Conservation (phyloP, 1,139 yeast species). For the Suhomyces yuchorum region DNA sequence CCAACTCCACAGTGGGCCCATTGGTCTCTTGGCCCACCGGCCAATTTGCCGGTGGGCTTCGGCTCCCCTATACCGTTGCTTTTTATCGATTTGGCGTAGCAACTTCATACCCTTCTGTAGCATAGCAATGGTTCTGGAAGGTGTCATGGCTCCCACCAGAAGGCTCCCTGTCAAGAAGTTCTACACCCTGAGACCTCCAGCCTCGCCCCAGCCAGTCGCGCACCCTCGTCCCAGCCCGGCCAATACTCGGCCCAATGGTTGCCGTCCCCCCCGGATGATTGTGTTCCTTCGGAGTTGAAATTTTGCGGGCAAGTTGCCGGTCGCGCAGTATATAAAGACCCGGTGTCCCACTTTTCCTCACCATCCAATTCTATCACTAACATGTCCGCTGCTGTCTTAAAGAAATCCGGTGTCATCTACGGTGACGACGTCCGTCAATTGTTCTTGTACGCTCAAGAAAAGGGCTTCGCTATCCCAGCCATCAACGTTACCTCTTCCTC, state of each 20-base stretch:
- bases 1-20: neutral
- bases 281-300: conserved; percentile 24
- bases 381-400: conserved; percentile 66
- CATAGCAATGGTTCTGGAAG: neutral
- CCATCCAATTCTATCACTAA: conserved; percentile 10
- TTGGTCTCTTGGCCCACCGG: too few species aligned
- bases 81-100: neutral
- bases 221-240: conserved; percentile 3
- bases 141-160: neutral
- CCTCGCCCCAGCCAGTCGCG: neutral
- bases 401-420: conserved; percentile 95
- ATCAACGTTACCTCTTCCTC: conserved; percentile 97
- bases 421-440: conserved; percentile 96
- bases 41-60: too few species aligned
- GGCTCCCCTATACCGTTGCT: too few species aligned
- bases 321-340: conserved; percentile 9
- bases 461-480: conserved; percentile 97
- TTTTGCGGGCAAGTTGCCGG: conserved; percentile 1
- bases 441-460: conserved; percentile 90
- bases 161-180: neutral
- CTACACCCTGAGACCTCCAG: neutral
- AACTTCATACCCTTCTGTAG: neutral
- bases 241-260: conserved; percentile 10
- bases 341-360: conserved; percentile 2
- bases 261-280: conserved; percentile 23